A percentile compares a stretch with the other conserved stretches of the same genome.
These are phyloP conservation scores for Immersiporthe knoxdaviesiana DNA, from an alignment of 2,329 filamentous ascomycete species.

Conservation along the genomic window DNA sequence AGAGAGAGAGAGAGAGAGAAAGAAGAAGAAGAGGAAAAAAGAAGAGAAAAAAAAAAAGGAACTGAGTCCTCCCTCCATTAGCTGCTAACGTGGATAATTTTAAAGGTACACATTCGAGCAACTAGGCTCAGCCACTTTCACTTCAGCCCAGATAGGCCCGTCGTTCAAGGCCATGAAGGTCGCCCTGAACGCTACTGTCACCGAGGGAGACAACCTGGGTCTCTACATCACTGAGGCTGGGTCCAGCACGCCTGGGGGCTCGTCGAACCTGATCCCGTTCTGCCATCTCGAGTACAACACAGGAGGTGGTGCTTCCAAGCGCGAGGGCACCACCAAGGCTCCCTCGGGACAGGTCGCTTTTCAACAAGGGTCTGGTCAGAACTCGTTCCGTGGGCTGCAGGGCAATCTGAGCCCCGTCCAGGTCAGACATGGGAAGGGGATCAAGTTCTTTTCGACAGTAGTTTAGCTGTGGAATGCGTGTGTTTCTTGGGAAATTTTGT, in stretches of 20 bases:
- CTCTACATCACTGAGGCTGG: slow-evolving; percentile 20
- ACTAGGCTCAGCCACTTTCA: slow-evolving; percentile 22
- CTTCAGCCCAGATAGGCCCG: slow-evolving; percentile 15
- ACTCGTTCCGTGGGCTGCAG: slow-evolving; percentile 19
- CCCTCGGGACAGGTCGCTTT: slow-evolving; percentile 11
- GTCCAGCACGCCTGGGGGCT: not conserved
- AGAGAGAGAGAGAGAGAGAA: too few relatives aligned
- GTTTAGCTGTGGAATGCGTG: not conserved
- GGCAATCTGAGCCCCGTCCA: slow-evolving; percentile 10
- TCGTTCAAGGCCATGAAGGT: slow-evolving; percentile 22
- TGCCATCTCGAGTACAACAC: slow-evolving; percentile 24
- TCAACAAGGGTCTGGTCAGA: slow-evolving; percentile 16
- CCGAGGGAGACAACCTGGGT: slow-evolving; percentile 18
- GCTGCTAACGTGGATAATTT: not conserved
- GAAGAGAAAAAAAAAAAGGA: too few relatives aligned
- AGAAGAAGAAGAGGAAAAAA: too few relatives aligned
- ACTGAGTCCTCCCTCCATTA: not conserved
- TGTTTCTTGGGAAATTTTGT: too few relatives aligned
- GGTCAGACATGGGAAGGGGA: slow-evolving; percentile 7
- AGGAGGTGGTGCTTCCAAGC: not conserved
- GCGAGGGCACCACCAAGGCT: slow-evolving; percentile 7
- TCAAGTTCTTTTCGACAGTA: slow-evolving; percentile 24
- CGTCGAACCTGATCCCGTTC: slow-evolving; percentile 19
- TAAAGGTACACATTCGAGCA: slow-evolving; percentile 20
- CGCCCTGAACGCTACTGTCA: slow-evolving; percentile 10